phyloP scores from a whole-genome alignment of 202 grass and related monocot genomes.

The Cymbopogon flexuosus region DNA sequence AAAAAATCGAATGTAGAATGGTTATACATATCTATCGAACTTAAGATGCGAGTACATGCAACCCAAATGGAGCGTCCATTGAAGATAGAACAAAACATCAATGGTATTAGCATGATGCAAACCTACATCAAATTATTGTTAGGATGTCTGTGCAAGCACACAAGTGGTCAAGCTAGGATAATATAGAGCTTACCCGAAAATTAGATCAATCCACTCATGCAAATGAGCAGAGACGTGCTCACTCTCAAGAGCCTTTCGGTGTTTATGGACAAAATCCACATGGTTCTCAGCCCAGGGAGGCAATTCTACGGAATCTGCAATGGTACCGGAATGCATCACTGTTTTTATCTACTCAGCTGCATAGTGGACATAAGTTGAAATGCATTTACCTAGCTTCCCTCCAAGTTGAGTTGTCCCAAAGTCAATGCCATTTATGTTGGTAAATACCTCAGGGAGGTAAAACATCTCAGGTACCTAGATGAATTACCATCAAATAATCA shows the following conservation, averaged over 20 bases:
- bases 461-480: constrained; percentile 97
- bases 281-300: constrained; percentile 88
- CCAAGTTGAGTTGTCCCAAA: constrained; percentile 96
- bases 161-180: constrained; percentile 6
- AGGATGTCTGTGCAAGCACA: neutral
- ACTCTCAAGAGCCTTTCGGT: constrained; percentile 93
- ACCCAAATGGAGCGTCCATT: neutral
- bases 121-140: neutral
- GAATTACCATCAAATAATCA: constrained; percentile 40
- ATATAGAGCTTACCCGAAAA: constrained; percentile 73
- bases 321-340: constrained; percentile 10
- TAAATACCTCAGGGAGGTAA: constrained; percentile 89
- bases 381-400: constrained; percentile 74
- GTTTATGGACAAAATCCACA: constrained; percentile 99
- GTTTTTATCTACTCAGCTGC: constrained; percentile 10
- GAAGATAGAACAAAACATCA: neutral
- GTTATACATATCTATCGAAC: neutral
- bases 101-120: neutral
- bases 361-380: constrained; percentile 8
- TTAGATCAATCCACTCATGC: constrained; percentile 97
- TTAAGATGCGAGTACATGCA: constrained; percentile 7
- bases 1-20: neutral
- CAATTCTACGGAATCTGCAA: constrained; percentile 86
- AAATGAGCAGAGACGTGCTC: constrained; percentile 92
- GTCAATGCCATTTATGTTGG: constrained; percentile 84